phyloP scores from a whole-genome alignment of 768 basidiomycete genomes.

The Holtermannia corniformis region DNA sequence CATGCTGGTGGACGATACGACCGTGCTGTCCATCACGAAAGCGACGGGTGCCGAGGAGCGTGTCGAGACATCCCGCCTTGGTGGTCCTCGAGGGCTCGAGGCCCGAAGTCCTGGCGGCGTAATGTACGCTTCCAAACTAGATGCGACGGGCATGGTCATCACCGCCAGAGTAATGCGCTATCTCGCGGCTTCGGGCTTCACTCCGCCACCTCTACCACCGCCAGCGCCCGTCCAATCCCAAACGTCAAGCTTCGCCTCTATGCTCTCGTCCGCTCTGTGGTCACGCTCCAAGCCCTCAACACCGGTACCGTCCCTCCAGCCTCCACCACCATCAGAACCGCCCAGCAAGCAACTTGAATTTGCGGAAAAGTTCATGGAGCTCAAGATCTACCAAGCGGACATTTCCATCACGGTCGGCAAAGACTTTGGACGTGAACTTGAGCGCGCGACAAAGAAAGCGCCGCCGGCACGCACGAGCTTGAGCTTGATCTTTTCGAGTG shows the following conservation, averaged over 20 bases:
- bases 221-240: slow-evolving; percentile 17
- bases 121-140: slow-evolving; percentile 62
- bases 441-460: slow-evolving; percentile 90
- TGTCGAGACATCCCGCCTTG: slow-evolving; percentile 9
- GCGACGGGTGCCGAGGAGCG: slow-evolving; percentile 22
- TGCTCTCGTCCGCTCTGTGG: slow-evolving; percentile 36
- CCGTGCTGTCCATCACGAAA: slow-evolving; percentile 35
- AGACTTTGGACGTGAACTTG: slow-evolving; percentile 51
- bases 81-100: slow-evolving; percentile 46
- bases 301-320: slow-evolving; percentile 15
- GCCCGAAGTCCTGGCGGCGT: slow-evolving; percentile 51
- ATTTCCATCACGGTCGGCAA: slow-evolving; percentile 38
- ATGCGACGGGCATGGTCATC: slow-evolving; percentile 58
- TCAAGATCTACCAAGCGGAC: slow-evolving; percentile 39
- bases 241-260: slow-evolving; percentile 30
- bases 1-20: slow-evolving; percentile 69
- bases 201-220: slow-evolving; percentile 30
- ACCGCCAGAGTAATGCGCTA: slow-evolving; percentile 61
- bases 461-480: slow-evolving; percentile 66
- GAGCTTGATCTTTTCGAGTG: slow-evolving; percentile 62
- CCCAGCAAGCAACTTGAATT: slow-evolving; percentile 35
- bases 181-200: slow-evolving; percentile 32
- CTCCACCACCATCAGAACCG: slow-evolving; percentile 26
- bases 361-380: slow-evolving; percentile 27
- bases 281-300: slow-evolving; percentile 8